Base-by-base conservation (phyloP, 192 early-diverging fungal genomes). In the Linnemannia elongata region DNA sequence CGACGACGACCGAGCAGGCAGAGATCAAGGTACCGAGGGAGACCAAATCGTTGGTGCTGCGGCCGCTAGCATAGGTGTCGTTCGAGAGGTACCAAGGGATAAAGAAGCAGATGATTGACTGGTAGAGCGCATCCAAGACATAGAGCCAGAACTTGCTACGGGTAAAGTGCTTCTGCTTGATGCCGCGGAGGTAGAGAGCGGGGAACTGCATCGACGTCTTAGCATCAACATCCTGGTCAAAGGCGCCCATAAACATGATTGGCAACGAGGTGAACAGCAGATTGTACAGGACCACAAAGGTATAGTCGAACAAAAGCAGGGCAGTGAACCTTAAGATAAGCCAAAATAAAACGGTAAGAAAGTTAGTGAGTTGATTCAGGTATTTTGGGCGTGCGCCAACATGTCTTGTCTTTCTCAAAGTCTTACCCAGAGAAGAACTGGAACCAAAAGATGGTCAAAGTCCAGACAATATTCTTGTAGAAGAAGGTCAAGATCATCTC, bases 401-500 rank as follows among this genome's bases (percentile, higher is more conserved):
- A 45, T 63, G 33, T 15, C 5, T 27, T 66, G 39, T 38, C 52
- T 18, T 72, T 72, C 38, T 30, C 30, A 27, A 27, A 15, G 17
- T 33, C 88, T 79, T 91, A 91, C 92, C 95, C 95, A 79, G 94
- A 96, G 79, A 90, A 96, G 79, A 98, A 91, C 82, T 99, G 98
- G 86, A 92, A 99, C 96, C 96, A 97, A 82, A 98, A 97, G 75
- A 97, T 93, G 38, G 94, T 93, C 76, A 97, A 85, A 2, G 95
- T 97, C 92, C 95, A 98, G 27, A 98, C 94, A 69, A 98, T 90
- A 83, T 97, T 98, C 89, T 99, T 99, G 91, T 96, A 98, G 77
- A 99, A 99, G 83, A 98, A 98, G 79, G 94, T 96, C 75, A 97
- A 89, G 72, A 96, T 94, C 94, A 97, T 96, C 69, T 96, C 92